phyloP scores from a whole-genome alignment of 208 protist species.

The Plasmodiophora brassicae region DNA sequence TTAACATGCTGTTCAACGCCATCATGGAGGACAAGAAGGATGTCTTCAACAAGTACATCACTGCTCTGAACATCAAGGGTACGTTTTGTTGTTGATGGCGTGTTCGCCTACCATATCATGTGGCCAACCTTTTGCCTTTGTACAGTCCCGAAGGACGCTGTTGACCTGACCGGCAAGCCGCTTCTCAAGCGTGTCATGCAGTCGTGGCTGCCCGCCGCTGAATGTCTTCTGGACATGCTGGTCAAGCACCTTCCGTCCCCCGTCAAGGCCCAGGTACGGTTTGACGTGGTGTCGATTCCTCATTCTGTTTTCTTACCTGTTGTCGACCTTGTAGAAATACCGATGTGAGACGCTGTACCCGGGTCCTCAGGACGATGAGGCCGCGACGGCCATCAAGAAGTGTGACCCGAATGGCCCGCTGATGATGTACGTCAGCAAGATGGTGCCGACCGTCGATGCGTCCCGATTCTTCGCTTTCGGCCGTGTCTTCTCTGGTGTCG shows the following conservation, averaged over 20 bases:
- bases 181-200: constrained; percentile 95
- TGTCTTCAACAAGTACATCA: constrained; percentile 85
- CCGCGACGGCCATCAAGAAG: constrained; percentile 75
- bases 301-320: not conserved
- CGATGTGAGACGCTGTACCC: constrained; percentile 90
- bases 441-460: constrained; percentile 95
- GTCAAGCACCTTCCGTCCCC: constrained; percentile 95
- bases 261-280: constrained; percentile 74
- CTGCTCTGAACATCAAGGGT: constrained; percentile 75
- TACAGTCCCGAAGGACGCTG: constrained; percentile 68
- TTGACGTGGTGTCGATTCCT: not conserved
- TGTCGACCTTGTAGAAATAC: constrained; percentile 63
- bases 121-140: constrained; percentile 23
- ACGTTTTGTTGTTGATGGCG: constrained; percentile 31
- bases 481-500: constrained; percentile 86
- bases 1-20: constrained; percentile 88
- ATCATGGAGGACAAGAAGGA: constrained; percentile 88
- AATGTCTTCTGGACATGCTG: constrained; percentile 96
- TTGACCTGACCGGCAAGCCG: constrained; percentile 77
- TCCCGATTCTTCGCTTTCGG: constrained; percentile 96
- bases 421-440: constrained; percentile 99
- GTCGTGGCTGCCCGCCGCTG: constrained; percentile 80
- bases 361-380: constrained; percentile 85
- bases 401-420: constrained; percentile 89
- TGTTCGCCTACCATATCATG: not conserved